A percentile compares a stretch with the other conserved stretches of the same genome.
These are phyloP conservation scores for Aspergillus viridinutans DNA, from an alignment of 2,329 filamentous ascomycete genomes.

Conservation along the genomic window DNA sequence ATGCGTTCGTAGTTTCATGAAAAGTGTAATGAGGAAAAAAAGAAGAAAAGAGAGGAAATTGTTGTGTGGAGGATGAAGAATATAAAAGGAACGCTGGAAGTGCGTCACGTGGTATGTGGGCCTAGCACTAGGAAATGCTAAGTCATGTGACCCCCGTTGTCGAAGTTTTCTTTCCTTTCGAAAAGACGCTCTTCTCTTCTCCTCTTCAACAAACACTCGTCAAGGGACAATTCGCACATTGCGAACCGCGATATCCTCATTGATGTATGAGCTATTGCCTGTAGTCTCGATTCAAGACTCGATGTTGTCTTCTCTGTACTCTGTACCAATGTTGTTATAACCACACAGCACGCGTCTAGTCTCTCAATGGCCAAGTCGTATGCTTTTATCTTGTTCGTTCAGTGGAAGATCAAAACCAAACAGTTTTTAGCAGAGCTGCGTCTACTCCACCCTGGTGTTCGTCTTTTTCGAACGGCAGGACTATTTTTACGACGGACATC, in stretches of 20 bases:
- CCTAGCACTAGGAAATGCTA: not conserved
- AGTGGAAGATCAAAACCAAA: constrained; percentile 46
- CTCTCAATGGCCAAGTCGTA: constrained; percentile 29
- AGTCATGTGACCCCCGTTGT: not conserved
- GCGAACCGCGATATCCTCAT: not conserved
- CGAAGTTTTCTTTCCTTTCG: constrained; percentile 3
- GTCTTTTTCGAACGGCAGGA: constrained; percentile 38
- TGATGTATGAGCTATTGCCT: not conserved
- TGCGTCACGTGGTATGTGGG: constrained; percentile 12
- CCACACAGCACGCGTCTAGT: constrained; percentile 38
- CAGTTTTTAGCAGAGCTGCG: constrained; percentile 49
- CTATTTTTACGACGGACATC: constrained; percentile 46
- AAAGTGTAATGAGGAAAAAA: constrained; percentile 36
- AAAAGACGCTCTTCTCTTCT: not conserved
- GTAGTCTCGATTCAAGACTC: not conserved
- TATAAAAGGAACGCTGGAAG: not conserved
- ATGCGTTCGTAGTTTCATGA: constrained; percentile 42
- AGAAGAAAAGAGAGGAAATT: constrained; percentile 12
- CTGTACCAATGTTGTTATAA: constrained; percentile 5
- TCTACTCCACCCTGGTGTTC: constrained; percentile 48
- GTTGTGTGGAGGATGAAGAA: not conserved
- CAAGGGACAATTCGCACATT: not conserved
- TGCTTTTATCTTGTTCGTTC: constrained; percentile 42
- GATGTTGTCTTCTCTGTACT: not conserved
- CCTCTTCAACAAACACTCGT: not conserved